Percentiles rank a stretch among this genome's conserved stretches.
Conservation (phyloP, 306 rosid genomes). For the Gleditsia sinensis region DNA sequence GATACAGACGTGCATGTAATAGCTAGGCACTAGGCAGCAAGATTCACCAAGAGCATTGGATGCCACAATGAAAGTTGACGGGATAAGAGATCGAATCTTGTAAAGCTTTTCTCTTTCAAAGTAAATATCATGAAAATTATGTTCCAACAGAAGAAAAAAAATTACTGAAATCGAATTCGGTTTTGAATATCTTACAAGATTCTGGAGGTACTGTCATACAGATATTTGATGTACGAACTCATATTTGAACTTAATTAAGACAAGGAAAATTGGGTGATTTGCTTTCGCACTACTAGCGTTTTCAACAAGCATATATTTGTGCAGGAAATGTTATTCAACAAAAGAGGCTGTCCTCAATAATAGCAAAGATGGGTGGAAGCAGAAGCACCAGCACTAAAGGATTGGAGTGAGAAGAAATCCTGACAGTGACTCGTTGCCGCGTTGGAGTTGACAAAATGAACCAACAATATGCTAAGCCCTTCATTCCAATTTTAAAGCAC, state of each 20-base stretch:
- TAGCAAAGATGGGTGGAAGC: slow-evolving; percentile 38
- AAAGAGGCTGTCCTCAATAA: slow-evolving; percentile 29
- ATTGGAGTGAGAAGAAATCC: slow-evolving; percentile 38
- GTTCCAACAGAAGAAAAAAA: no score
- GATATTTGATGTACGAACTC: slow-evolving; percentile 19
- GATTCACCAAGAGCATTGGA: no score
- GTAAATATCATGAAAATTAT: slow-evolving; percentile 16
- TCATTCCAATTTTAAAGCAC: slow-evolving; percentile 23
- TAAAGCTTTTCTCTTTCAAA: slow-evolving; percentile 25
- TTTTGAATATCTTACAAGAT: slow-evolving; percentile 44
- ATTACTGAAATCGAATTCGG: slow-evolving; percentile 34
- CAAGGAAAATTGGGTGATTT: not conserved
- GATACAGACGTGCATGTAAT: no score
- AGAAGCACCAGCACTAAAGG: slow-evolving; percentile 20
- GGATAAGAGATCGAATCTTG: slow-evolving; percentile 39
- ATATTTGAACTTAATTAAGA: slow-evolving; percentile 16
- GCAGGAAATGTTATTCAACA: slow-evolving; percentile 41
- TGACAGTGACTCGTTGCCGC: slow-evolving; percentile 34
- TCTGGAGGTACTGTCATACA: slow-evolving; percentile 37
- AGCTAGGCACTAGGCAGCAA: no score
- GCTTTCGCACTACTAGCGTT: no score
- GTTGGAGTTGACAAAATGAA: slow-evolving; percentile 39
- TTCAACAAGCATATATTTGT: not conserved
- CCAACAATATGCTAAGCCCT: slow-evolving; percentile 1
- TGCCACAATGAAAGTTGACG: slow-evolving; percentile 19